Evolutionary conservation across 345 rosid species (phyloP), one percentile per base, ranked within the genome.

Genomic region (Cochlearia excelsa): DNA sequence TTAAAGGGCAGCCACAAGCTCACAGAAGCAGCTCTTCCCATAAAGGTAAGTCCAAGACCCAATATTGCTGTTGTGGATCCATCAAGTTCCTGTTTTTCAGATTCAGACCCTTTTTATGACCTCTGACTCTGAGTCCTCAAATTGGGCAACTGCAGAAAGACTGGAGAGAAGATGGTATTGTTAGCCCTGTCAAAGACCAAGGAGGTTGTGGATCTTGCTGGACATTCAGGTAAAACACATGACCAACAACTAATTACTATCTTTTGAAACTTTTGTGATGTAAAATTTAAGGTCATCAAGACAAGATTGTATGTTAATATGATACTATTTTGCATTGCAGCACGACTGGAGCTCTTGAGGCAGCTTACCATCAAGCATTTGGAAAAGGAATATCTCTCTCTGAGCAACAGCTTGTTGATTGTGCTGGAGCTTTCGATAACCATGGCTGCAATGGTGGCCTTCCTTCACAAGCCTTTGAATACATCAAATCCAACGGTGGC

Each of bases 171-270:
- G 65, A 43, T 11, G 97, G 94, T 56, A 87, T 93, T 30, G 97
- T 93, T 10, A 87, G 97, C 73, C 90, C 95, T 0, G 87, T 93
- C 28, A 93, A 93, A 75, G 64, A 93, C 63, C 95, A 93, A 66
- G 97, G 99, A 37, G 78, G 78, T 26, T 93, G 99, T 69, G 99
- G 99, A 62, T 89, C 97, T 71, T 93, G 99, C 87, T 93, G 99
- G 99, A 89, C 99, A 41, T 93, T 93, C 89, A 92, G 98, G 98
- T 92, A 60, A 35, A 40, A 31, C 61, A 11, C 5, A 44, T 54
- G 34, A 31, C 5, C 35, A 9, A 11, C 30, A 11, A 49, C 43
- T 54, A 30, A 0, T 27, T 3, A 26, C 0, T 6, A 6, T 44
- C 11, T 48, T 4, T 4, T 45, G 11, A 4, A 9, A 42, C 27